phyloP scores from a whole-genome alignment of 305 asterid species.

The Fraxinus nigra region DNA sequence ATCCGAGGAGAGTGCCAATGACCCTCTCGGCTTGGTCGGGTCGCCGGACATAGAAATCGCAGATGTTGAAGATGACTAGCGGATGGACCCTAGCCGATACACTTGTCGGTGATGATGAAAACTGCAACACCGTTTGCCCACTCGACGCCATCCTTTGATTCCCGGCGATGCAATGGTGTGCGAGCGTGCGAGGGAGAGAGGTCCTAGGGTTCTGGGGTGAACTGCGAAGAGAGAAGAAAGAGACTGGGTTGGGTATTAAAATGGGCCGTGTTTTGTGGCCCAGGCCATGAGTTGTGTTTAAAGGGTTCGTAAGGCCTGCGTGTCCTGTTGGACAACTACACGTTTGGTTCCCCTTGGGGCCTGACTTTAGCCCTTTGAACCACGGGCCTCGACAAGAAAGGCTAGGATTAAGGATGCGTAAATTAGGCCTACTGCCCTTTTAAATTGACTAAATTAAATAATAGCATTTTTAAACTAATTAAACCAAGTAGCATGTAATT shows the following conservation, averaged over 20 bases:
- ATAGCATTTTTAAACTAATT: no score
- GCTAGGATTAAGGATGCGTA: no score
- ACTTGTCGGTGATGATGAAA: slow-evolving; percentile 49
- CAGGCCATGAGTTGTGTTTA: not conserved
- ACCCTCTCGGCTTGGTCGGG: slow-evolving; percentile 94
- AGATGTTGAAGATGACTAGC: slow-evolving; percentile 72
- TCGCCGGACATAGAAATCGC: slow-evolving; percentile 81
- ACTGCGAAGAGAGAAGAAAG: not conserved
- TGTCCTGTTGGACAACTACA: not conserved
- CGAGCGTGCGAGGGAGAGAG: not conserved
- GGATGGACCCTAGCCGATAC: slow-evolving; percentile 81
- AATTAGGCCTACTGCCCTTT: no score
- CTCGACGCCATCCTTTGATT: slow-evolving; percentile 46
- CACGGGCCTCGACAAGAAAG: not conserved
- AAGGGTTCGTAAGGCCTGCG: not conserved
- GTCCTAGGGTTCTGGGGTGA: not conserved
- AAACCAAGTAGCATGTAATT: no score
- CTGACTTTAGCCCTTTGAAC: not conserved
- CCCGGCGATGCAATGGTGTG: not conserved
- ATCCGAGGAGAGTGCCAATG: slow-evolving; percentile 86
- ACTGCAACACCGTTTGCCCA: slow-evolving; percentile 63
- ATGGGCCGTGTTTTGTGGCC: not conserved
- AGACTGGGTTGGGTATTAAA: not conserved
- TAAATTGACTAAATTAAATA: no score
- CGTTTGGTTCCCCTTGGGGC: not conserved